Conservation (phyloP, 176 grass and related monocot species). For the Otatea glauca region DNA sequence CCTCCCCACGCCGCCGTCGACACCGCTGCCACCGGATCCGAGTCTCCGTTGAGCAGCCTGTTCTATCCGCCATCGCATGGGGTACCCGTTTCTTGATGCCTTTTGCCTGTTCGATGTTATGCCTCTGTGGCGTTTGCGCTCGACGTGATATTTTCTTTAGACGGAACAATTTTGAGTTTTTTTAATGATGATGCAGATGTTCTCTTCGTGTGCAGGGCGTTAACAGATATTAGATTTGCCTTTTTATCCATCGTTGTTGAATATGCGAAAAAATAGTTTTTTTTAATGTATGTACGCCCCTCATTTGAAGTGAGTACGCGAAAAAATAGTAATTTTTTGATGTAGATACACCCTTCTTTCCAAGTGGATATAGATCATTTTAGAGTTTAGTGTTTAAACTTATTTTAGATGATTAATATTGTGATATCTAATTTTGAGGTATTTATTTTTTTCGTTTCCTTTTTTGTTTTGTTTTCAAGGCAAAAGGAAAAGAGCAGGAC, state of each 20-base stretch:
- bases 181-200: conserved; percentile 25
- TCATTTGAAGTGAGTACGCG: conserved; percentile 13
- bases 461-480: conserved; percentile 31
- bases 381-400: neutral
- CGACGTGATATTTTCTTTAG: conserved; percentile 20
- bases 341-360: neutral
- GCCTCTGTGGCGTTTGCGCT: neutral
- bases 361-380: neutral
- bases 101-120: conserved; percentile 38
- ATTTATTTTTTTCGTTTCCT: neutral
- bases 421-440: conserved; percentile 4
- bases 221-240: conserved; percentile 3
- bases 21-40: conserved; percentile 15
- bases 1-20: conserved; percentile 36
- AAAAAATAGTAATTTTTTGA: neutral
- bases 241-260: conserved; percentile 28
- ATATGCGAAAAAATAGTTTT: neutral
- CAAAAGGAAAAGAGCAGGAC: conserved; percentile 52
- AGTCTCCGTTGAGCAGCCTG: conserved; percentile 49
- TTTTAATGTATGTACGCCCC: neutral
- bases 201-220: conserved; percentile 8
- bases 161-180: neutral
- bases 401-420: neutral
- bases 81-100: conserved; percentile 42
- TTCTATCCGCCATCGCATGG: conserved; percentile 41